These are phyloP conservation scores for Rubia occidens DNA, from an alignment of 305 asterid species.

Conservation along the genomic window DNA sequence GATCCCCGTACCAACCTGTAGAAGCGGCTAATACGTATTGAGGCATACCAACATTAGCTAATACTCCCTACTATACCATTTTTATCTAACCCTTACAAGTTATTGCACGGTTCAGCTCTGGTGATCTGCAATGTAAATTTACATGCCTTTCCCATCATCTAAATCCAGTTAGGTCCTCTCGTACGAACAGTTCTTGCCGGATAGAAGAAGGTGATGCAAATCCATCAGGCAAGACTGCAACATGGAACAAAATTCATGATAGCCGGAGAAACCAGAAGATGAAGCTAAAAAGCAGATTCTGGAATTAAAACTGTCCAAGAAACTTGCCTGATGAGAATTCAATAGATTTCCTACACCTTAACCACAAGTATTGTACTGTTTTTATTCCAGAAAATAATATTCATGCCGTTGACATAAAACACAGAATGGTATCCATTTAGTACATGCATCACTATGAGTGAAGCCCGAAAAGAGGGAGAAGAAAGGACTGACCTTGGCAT, in stretches of 20 bases:
- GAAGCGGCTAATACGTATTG: no score
- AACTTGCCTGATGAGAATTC: no score
- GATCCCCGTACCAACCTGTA: no score
- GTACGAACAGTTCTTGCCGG: not conserved
- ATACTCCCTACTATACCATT: not conserved
- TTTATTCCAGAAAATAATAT: not conserved
- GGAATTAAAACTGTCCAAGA: not conserved
- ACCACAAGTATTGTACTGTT: not conserved
- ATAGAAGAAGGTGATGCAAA: not conserved
- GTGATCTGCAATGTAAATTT: not conserved
- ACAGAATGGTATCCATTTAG: not conserved
- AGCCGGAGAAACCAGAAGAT: not conserved
- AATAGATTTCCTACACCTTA: not conserved
- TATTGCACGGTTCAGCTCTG: not conserved
- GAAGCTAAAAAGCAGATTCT: not conserved
- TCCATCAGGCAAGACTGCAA: conserved; percentile 36
- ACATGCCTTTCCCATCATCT: not conserved
- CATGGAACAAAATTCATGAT: not conserved
- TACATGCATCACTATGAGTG: not conserved
- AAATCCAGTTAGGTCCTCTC: no score
- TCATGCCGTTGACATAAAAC: not conserved
- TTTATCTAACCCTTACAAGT: not conserved
- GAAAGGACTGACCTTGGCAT: conserved; percentile 54
- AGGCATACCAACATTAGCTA: no score
- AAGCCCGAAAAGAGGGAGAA: not conserved